Evolutionary conservation across 2,329 filamentous ascomycete genomes (phyloP).

Genomic region (Xylaria sp.): DNA sequence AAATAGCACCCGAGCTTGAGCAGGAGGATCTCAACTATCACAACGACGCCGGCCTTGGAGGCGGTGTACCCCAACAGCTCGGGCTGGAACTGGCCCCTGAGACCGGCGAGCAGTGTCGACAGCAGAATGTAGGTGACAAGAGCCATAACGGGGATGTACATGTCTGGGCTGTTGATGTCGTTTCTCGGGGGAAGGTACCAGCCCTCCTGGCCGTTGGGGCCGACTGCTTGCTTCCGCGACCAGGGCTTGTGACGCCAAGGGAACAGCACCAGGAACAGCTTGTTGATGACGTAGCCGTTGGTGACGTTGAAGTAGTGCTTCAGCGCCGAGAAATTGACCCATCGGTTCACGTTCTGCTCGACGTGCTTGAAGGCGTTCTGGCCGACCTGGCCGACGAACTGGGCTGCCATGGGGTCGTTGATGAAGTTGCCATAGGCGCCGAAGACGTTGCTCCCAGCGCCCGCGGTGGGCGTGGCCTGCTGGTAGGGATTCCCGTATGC

Average conservation of each 20-base stretch:
- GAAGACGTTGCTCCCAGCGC: slow-evolving; percentile 66
- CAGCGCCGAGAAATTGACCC: slow-evolving; percentile 89
- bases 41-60: slow-evolving; percentile 82
- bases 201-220: slow-evolving; percentile 75
- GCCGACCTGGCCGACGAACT: slow-evolving; percentile 94
- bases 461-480: slow-evolving; percentile 63
- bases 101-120: slow-evolving; percentile 87
- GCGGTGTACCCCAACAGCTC: slow-evolving; percentile 92
- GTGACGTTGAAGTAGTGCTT: slow-evolving; percentile 99
- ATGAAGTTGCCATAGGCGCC: slow-evolving; percentile 91
- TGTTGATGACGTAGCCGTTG: slow-evolving; percentile 95
- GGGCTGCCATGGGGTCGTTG: slow-evolving; percentile 86
- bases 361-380: slow-evolving; percentile 92
- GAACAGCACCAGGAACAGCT: slow-evolving; percentile 92
- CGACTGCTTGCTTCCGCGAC: slow-evolving; percentile 86
- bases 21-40: slow-evolving; percentile 87
- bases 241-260: slow-evolving; percentile 98
- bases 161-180: slow-evolving; percentile 97
- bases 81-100: slow-evolving; percentile 91
- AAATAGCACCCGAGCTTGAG: slow-evolving; percentile 95
- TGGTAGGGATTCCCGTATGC: slow-evolving; percentile 80
- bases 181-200: slow-evolving; percentile 92
- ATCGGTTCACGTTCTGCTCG: slow-evolving; percentile 89
- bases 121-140: slow-evolving; percentile 97
- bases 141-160: slow-evolving; percentile 98